Base-by-base conservation (phyloP, 805 yeast genomes). In the Suhomyces pyralidae region DNA sequence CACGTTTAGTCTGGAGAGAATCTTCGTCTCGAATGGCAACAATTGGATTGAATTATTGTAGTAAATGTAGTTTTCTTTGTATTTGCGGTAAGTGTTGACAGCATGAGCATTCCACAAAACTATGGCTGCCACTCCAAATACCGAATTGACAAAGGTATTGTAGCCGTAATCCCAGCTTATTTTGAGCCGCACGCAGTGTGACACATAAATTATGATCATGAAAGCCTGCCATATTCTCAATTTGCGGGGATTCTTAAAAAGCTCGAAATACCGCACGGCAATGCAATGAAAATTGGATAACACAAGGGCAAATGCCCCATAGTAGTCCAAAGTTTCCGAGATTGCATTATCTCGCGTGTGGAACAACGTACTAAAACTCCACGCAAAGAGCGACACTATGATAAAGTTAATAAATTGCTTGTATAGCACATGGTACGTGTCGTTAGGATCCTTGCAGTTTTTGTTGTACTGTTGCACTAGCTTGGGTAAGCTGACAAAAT, bases 291-390 rank as follows among this genome's bases (percentile, higher is more conserved):
- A 71, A 50, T 72, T 72, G 45, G 67, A 59, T 34, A 73, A 51
- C 3, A 74, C 62, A 2, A 76, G 71, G 17, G 67, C 65, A 26
- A 72, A 69, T 2, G 80, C 80, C 1, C 79, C 79, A 48, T 64
- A 64, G 57, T 76, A 76, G 54, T 76, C 80, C 40, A 75, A 54
- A 3, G 73, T 63, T 54, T 76, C 80, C 5, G 79, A 73, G 8
- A 62, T 7, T 0, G 73, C 60, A 30, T 59, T 60, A 52, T 76
- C 80, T 38, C 77, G 59, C 15, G 65, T 65, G 54, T 76, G 80
- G 55, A 73, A 76, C 12, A 73, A 40, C 5, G 68, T 61, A 50
- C 77, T 71, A 52, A 65, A 69, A 1, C 54, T 36, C 80, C 80
- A 76, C 1, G 77, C 79, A 5, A 62, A 42, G 49, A 71, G 52